Evolutionary conservation across 2,329 filamentous ascomycete species (phyloP).

Genomic region (Chalaropsis thielavioides): DNA sequence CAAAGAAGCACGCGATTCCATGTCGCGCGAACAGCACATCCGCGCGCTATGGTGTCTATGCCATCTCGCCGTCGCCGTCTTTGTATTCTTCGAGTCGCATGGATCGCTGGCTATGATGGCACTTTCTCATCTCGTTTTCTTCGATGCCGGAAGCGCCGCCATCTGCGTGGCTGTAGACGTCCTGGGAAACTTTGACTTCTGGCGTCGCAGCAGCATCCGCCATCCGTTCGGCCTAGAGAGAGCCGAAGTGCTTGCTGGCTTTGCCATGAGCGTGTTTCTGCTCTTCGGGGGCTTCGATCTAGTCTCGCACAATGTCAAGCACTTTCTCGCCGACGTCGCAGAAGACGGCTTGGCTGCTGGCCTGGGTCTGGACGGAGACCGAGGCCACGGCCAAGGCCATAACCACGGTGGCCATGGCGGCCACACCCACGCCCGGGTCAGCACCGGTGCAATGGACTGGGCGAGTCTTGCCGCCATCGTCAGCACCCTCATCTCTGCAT

Average conservation of each 20-base stretch:
- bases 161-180: constrained; percentile 89
- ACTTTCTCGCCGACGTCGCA: constrained; percentile 36
- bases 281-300: constrained; percentile 97
- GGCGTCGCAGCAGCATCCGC: constrained; percentile 80
- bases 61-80: constrained; percentile 68
- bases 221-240: constrained; percentile 90
- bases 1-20: constrained; percentile 74
- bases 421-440: constrained; percentile 47
- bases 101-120: constrained; percentile 85
- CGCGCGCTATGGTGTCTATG: constrained; percentile 81
- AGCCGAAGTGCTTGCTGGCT: constrained; percentile 84
- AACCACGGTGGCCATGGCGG: constrained; percentile 46
- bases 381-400: neutral
- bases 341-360: constrained; percentile 23
- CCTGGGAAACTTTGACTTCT: constrained; percentile 92
- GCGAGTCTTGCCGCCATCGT: constrained; percentile 69
- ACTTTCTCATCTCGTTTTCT: constrained; percentile 83
- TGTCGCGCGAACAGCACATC: constrained; percentile 73
- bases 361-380: neutral
- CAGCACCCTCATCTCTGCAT: constrained; percentile 72
- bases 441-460: constrained; percentile 63
- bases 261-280: constrained; percentile 88
- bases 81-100: constrained; percentile 72
- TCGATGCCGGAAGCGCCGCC: constrained; percentile 82
- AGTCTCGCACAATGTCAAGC: constrained; percentile 83